Evolutionary conservation across 108 stramenopile species (phyloP).

Genomic region (Heterococcus sp.): DNA sequence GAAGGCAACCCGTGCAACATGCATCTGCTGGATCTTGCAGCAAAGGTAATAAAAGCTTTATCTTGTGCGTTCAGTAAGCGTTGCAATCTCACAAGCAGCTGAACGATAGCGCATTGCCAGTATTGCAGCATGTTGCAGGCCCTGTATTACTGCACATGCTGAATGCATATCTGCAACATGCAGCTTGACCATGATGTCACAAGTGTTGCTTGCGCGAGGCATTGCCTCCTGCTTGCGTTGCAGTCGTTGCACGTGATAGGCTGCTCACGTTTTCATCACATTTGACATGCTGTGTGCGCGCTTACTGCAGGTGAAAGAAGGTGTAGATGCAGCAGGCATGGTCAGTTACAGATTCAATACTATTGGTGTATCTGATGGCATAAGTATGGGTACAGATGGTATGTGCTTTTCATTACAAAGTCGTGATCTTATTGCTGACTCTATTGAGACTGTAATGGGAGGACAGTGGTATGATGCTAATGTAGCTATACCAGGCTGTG

Average conservation of each 20-base stretch:
- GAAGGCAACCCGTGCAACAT: conserved; percentile 99
- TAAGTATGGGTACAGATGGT: conserved; percentile 93
- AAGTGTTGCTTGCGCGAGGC: too few relatives aligned
- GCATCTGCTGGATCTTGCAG: conserved; percentile 89
- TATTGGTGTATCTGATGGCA: conserved; percentile 93
- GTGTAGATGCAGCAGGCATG: conserved; percentile 68
- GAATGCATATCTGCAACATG: too few relatives aligned
- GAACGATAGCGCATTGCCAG: too few relatives aligned
- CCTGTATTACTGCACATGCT: too few relatives aligned
- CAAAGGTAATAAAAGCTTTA: conserved; percentile 31
- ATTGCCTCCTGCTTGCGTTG: background rate
- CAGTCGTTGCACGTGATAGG: background rate
- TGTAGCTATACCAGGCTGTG: conserved; percentile 95
- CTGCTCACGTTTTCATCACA: too few relatives aligned
- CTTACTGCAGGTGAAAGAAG: conserved; percentile 69
- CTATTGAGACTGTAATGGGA: conserved; percentile 96
- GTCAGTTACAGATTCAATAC: conserved; percentile 96
- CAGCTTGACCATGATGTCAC: too few relatives aligned
- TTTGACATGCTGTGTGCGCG: background rate
- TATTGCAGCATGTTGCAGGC: too few relatives aligned
- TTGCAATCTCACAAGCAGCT: too few relatives aligned
- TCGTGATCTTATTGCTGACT: conserved; percentile 96
- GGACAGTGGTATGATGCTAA: conserved; percentile 98
- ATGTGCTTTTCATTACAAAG: conserved; percentile 94
- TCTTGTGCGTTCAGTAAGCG: background rate